Conservation (phyloP, 192 early-diverging fungal species). For the Backusella macrospora region DNA sequence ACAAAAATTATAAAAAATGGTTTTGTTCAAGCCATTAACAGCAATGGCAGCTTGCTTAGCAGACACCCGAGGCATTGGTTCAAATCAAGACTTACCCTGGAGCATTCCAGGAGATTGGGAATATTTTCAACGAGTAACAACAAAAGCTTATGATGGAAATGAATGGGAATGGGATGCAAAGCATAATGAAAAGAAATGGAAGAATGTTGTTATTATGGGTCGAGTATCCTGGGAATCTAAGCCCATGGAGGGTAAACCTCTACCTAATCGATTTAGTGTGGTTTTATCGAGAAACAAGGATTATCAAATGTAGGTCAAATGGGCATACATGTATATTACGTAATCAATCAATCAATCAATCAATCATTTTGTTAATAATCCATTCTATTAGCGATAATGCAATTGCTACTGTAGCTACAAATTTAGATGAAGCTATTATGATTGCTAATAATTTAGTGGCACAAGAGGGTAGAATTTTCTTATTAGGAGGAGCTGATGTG, state of each 20-base stretch:
- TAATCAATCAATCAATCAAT: not conserved
- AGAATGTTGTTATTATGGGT: constrained; percentile 93
- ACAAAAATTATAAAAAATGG: too few relatives aligned
- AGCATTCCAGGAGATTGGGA: constrained; percentile 76
- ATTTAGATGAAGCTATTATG: constrained; percentile 16
- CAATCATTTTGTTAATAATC: too few relatives aligned
- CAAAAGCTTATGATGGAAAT: constrained; percentile 3
- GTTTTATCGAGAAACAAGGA: constrained; percentile 70
- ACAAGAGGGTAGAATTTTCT: constrained; percentile 57
- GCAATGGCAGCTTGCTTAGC: constrained; percentile 77
- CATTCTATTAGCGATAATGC: not conserved
- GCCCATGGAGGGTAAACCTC: constrained; percentile 73
- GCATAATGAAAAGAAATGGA: not conserved
- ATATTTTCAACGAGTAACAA: constrained; percentile 76
- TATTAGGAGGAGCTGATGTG: constrained; percentile 77
- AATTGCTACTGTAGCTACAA: constrained; percentile 1
- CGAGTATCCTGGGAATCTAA: constrained; percentile 90
- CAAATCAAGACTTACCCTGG: constrained; percentile 78
- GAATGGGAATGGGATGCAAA: not conserved
- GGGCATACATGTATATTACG: not conserved
- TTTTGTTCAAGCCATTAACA: constrained; percentile 38
- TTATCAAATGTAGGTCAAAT: constrained; percentile 33
- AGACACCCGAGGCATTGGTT: constrained; percentile 76
- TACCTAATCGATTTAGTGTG: constrained; percentile 79
- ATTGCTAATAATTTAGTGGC: constrained; percentile 42